Percentiles rank a stretch among this genome's conserved stretches.
phyloP scores from a whole-genome alignment of 2,329 filamentous ascomycete genomes.

The Colletotrichum trifolii region DNA sequence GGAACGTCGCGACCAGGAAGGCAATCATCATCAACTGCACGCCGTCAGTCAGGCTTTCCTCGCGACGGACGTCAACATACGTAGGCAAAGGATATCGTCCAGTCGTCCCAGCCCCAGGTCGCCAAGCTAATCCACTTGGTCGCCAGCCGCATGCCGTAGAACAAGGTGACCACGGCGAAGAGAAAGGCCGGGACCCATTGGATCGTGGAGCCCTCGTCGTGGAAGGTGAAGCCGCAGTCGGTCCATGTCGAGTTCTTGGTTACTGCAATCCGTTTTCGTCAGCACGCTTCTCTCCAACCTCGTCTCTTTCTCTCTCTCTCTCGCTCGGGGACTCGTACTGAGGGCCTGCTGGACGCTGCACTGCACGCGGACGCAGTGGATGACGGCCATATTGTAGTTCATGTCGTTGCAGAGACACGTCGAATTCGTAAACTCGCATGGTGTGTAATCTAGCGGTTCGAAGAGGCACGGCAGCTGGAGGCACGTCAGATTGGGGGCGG shows the following conservation, averaged over 20 bases:
- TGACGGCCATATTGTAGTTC: conserved; percentile 30
- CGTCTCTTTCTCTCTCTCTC: not conserved
- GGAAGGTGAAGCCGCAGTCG: conserved; percentile 17
- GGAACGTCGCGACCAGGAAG: conserved; percentile 9
- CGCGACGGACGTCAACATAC: not conserved
- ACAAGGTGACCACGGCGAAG: conserved; percentile 2
- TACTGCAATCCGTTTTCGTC: not conserved
- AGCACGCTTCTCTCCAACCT: not conserved
- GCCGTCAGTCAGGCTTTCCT: not conserved
- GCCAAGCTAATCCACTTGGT: conserved; percentile 21
- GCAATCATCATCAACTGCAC: conserved; percentile 26
- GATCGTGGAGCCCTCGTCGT: conserved; percentile 6
- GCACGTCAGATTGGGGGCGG: not conserved
- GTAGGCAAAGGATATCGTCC: conserved; percentile 24
- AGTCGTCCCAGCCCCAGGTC: conserved; percentile 28
- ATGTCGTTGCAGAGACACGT: conserved; percentile 30
- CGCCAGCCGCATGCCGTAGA: not conserved
- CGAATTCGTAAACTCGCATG: conserved; percentile 16
- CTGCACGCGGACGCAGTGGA: conserved; percentile 28
- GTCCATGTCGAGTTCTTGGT: conserved; percentile 31
- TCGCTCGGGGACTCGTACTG: not conserved
- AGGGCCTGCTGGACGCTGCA: conserved; percentile 30
- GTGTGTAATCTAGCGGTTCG: conserved; percentile 22
- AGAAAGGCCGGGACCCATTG: conserved; percentile 20
- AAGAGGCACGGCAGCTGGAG: conserved; percentile 23